Conservation (phyloP, 768 basidiomycete genomes). For the Tricholoma flavovirens region DNA sequence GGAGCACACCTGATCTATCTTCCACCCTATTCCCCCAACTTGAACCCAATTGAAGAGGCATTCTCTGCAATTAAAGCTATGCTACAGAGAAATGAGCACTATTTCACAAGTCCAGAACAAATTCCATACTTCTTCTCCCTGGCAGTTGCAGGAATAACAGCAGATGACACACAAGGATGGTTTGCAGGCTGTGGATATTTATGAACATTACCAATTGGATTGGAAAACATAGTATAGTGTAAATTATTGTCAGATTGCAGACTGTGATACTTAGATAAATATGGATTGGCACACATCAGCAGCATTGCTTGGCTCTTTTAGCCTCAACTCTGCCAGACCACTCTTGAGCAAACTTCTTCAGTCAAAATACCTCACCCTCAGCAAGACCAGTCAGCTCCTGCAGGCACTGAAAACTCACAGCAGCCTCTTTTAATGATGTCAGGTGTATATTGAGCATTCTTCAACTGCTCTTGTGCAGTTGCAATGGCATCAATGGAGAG, state of each 20-base stretch:
- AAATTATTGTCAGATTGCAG: too few species aligned
- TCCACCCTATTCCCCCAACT: conserved; percentile 28
- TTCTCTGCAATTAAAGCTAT: too few species aligned
- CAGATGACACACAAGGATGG: background rate
- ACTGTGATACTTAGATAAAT: too few species aligned
- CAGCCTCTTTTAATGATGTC: too few species aligned
- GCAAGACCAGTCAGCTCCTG: background rate
- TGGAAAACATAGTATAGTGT: background rate
- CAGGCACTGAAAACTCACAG: too few species aligned
- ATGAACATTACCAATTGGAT: background rate
- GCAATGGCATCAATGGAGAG: background rate
- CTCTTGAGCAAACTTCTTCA: background rate
- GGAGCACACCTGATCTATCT: conserved; percentile 21
- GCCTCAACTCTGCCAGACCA: background rate
- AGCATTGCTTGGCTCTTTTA: too few species aligned
- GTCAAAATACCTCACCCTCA: background rate
- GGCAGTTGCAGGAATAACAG: background rate
- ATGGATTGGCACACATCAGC: too few species aligned
- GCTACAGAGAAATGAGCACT: too few species aligned
- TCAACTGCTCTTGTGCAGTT: background rate
- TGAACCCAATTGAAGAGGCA: conserved; percentile 24
- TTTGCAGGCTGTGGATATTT: background rate
- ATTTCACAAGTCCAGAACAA: too few species aligned
- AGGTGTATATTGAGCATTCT: too few species aligned
- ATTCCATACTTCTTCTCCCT: background rate